Evolutionary conservation across 2,329 filamentous ascomycete genomes (phyloP).

Genomic region (Moelleriella libera): DNA sequence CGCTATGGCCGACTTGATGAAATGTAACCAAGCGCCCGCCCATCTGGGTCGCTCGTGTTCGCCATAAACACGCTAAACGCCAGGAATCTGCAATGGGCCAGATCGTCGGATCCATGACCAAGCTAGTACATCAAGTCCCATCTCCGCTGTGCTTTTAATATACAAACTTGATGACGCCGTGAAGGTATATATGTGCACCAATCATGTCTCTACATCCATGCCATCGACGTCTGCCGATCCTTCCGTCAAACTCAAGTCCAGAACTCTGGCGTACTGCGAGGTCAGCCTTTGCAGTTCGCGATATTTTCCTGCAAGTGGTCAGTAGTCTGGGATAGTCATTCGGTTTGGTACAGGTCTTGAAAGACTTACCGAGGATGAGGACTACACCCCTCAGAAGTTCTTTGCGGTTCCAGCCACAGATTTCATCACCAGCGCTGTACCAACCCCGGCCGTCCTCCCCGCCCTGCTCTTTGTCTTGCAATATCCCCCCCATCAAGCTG

Average conservation of each 20-base stretch:
- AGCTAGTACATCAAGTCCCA: too few species aligned
- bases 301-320: slow-evolving; percentile 58
- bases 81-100: too few species aligned
- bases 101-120: too few species aligned
- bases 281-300: slow-evolving; percentile 86
- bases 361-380: slow-evolving; percentile 71
- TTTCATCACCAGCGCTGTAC: slow-evolving; percentile 52
- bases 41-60: too few species aligned
- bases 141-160: too few species aligned
- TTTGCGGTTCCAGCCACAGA: slow-evolving; percentile 84
- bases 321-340: background rate
- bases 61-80: too few species aligned
- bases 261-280: slow-evolving; percentile 82
- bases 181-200: background rate
- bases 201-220: slow-evolving; percentile 25
- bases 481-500: slow-evolving; percentile 60
- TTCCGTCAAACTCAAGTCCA: slow-evolving; percentile 45
- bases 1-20: too few species aligned
- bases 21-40: too few species aligned
- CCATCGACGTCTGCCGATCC: slow-evolving; percentile 27
- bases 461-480: slow-evolving; percentile 39
- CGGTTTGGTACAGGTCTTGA: background rate
- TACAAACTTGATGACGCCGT: too few species aligned
- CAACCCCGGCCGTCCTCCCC: slow-evolving; percentile 38
- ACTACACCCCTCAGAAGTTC: slow-evolving; percentile 85